A percentile compares a stretch with the other conserved stretches of the same genome.
phyloP scores from a whole-genome alignment of 2,329 filamentous ascomycete genomes.

The Curvularia verruculosa region DNA sequence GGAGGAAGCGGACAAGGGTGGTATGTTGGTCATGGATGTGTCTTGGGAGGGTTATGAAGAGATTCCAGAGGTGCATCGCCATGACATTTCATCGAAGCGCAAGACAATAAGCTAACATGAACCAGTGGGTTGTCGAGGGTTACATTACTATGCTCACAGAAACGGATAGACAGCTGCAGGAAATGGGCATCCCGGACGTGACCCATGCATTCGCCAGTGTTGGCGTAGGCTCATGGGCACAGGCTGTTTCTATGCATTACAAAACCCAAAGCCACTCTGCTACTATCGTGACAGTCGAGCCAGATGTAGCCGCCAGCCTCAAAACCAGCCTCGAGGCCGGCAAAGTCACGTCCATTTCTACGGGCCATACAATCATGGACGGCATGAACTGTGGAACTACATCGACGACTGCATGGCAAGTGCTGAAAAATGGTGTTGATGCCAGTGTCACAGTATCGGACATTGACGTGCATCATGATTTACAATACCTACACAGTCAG shows the following conservation, averaged over 20 bases:
- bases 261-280: constrained; percentile 53
- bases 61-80: constrained; percentile 62
- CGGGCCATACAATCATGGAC: constrained; percentile 71
- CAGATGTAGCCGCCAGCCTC: constrained; percentile 67
- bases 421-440: constrained; percentile 64
- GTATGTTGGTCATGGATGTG: constrained; percentile 71
- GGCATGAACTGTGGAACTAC: constrained; percentile 76
- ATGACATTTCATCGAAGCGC: not conserved
- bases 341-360: constrained; percentile 58
- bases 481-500: constrained; percentile 58
- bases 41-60: constrained; percentile 70
- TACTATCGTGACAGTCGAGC: constrained; percentile 71
- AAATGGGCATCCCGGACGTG: constrained; percentile 44
- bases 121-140: constrained; percentile 75
- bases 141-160: constrained; percentile 76
- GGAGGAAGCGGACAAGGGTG: constrained; percentile 50
- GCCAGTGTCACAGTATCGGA: constrained; percentile 67
- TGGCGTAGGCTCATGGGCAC: constrained; percentile 74
- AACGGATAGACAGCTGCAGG: constrained; percentile 65
- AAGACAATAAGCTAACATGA: constrained; percentile 9
- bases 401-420: constrained; percentile 68
- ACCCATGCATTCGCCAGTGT: constrained; percentile 68
- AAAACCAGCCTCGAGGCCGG: constrained; percentile 58
- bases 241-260: constrained; percentile 70
- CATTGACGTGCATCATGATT: constrained; percentile 65